Percentiles rank a stretch among this genome's conserved stretches.
Conservation (phyloP, 2,329 filamentous ascomycete genomes). For the Trichophyton equinum region DNA sequence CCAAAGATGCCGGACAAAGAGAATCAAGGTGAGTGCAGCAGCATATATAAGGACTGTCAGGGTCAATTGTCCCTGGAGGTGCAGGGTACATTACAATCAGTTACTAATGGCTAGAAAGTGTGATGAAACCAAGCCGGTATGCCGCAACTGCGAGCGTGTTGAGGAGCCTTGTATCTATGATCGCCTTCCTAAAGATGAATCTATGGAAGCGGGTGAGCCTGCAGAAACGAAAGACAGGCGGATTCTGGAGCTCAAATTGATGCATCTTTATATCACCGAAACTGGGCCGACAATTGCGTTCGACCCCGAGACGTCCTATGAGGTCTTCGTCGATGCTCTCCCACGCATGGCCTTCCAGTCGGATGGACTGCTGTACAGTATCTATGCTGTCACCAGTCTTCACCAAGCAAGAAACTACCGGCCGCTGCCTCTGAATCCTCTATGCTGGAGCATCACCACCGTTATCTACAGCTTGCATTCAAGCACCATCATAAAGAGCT, state of each 20-base stretch:
- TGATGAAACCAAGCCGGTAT: slow-evolving; percentile 3
- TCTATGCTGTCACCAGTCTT: neutral
- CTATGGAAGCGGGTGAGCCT: neutral
- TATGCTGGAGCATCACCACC: neutral
- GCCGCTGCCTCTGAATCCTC: neutral
- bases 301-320: neutral
- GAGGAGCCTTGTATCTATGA: slow-evolving; percentile 1
- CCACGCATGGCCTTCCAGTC: neutral
- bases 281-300: slow-evolving; percentile 3
- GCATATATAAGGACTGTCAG: too few relatives aligned
- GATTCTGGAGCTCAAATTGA: slow-evolving; percentile 1
- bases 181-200: neutral
- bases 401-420: neutral
- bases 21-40: neutral
- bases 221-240: neutral
- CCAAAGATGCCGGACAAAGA: slow-evolving; percentile 1
- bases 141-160: neutral
- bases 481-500: neutral
- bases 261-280: slow-evolving; percentile 3
- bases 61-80: neutral
- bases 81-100: neutral
- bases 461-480: neutral
- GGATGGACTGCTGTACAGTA: neutral
- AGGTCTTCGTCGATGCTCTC: neutral
- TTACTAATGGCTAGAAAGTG: neutral